Conservation (phyloP, 2,329 filamentous ascomycete species). For the Aspergillus costaricaensis region DNA sequence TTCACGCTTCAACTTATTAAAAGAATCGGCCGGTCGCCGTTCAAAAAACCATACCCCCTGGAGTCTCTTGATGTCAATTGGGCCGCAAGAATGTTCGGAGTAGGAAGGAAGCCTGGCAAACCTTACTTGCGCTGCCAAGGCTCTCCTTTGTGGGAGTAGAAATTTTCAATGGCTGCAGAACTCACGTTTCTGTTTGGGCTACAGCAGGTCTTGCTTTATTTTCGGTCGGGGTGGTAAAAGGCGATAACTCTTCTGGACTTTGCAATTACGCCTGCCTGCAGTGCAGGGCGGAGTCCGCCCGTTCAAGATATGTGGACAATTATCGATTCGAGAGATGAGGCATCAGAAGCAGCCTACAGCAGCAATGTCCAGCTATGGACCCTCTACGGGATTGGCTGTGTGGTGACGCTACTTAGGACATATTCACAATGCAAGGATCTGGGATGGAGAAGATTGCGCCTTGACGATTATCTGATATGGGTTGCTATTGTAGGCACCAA, state of each 20-base stretch:
- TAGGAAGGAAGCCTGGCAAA: not conserved
- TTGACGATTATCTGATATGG: constrained; percentile 58
- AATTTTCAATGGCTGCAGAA: not conserved
- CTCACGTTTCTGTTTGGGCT: too few relatives aligned
- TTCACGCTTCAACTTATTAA: not conserved
- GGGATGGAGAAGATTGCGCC: constrained; percentile 34
- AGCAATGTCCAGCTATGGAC: constrained; percentile 27
- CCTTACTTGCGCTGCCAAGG: not conserved
- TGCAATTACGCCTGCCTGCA: not conserved
- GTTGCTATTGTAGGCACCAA: constrained; percentile 50
- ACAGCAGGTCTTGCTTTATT: too few relatives aligned
- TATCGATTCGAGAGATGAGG: constrained; percentile 18
- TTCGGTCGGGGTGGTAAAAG: too few relatives aligned
- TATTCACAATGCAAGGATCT: constrained; percentile 31
- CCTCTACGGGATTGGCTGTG: constrained; percentile 28
- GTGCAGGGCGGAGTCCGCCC: not conserved
- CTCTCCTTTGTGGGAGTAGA: not conserved
- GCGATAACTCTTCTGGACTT: not conserved
- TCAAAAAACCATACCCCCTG: too few relatives aligned
- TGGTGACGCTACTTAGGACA: constrained; percentile 40
- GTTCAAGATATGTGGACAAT: constrained; percentile 6
- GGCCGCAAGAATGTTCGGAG: not conserved
- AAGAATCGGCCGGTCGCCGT: not conserved
- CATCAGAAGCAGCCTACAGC: constrained; percentile 17
- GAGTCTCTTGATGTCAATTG: too few relatives aligned